Evolutionary conservation across 2,329 filamentous ascomycete species (phyloP).

Genomic region (Penicillium sp.): DNA sequence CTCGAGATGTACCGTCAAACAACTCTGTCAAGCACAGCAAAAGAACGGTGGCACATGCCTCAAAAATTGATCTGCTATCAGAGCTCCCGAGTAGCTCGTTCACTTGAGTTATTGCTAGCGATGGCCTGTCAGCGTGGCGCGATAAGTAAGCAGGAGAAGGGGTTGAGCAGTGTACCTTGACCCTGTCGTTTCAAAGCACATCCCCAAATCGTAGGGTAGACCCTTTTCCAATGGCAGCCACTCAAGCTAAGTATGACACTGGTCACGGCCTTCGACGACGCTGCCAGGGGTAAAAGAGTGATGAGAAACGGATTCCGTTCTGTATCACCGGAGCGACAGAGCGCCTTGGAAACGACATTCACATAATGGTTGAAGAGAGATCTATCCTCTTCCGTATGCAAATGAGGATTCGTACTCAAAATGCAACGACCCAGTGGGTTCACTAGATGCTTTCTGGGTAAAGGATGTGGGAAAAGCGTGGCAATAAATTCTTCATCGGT

Average conservation of each 20-base stretch:
- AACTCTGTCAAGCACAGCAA: conserved; percentile 48
- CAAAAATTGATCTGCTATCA: conserved; percentile 36
- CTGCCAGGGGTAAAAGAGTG: conserved; percentile 29
- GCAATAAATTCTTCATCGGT: conserved; percentile 22
- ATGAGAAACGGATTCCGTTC: conserved; percentile 29
- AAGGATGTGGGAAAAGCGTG: conserved; percentile 19
- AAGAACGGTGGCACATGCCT: conserved; percentile 45
- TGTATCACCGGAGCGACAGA: conserved; percentile 25
- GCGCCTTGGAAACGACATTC: conserved; percentile 25
- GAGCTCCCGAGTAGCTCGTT: conserved; percentile 20
- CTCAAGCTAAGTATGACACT: conserved; percentile 30
- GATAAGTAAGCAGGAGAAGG: background rate
- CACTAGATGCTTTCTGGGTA: conserved; percentile 5
- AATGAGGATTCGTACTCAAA: conserved; percentile 21
- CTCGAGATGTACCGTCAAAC: conserved; percentile 46
- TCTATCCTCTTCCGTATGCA: conserved; percentile 28
- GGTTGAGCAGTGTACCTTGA: conserved; percentile 12
- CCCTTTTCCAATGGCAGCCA: conserved; percentile 32
- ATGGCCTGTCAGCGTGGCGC: background rate
- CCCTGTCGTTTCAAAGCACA: conserved; percentile 29
- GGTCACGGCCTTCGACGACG: conserved; percentile 28
- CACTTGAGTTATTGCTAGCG: conserved; percentile 27
- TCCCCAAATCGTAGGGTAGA: conserved; percentile 31
- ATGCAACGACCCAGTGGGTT: conserved; percentile 11
- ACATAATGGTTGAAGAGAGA: conserved; percentile 34